phyloP scores from a whole-genome alignment of 768 basidiomycete genomes.

The Boletus rubescentipes region DNA sequence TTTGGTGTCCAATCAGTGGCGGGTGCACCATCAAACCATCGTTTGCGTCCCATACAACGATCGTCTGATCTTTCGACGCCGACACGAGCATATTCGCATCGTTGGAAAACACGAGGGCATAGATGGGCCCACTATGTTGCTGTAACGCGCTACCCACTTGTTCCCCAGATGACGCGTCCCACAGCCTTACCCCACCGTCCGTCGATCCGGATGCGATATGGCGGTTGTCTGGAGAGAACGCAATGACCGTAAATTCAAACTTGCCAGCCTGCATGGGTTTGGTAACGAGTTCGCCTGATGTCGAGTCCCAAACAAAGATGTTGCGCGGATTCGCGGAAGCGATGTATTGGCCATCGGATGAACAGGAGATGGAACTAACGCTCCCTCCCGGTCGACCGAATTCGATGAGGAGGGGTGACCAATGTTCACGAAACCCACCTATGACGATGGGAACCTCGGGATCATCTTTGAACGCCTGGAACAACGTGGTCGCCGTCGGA shows the following conservation, averaged over 20 bases:
- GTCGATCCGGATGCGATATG: constrained; percentile 26
- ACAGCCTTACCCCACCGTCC: constrained; percentile 24
- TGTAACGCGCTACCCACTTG: constrained; percentile 13
- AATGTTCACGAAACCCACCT: constrained; percentile 31
- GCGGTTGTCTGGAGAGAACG: constrained; percentile 30
- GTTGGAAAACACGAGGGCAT: constrained; percentile 30
- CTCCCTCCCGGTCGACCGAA: constrained; percentile 18
- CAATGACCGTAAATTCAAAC: constrained; percentile 16
- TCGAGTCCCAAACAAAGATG: constrained; percentile 28
- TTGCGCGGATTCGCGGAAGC: constrained; percentile 23
- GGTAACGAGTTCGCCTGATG: constrained; percentile 26
- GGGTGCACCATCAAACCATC: constrained; percentile 13
- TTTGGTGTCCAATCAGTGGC: constrained; percentile 25
- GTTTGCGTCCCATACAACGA: constrained; percentile 26
- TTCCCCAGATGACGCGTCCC: constrained; percentile 28
- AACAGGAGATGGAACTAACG: constrained; percentile 24
- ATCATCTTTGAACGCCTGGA: constrained; percentile 28
- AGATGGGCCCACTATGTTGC: constrained; percentile 23
- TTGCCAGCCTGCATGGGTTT: constrained; percentile 15
- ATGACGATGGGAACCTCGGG: constrained; percentile 20
- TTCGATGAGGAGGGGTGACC: constrained; percentile 33
- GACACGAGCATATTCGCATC: constrained; percentile 28
- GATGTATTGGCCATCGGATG: constrained; percentile 29
- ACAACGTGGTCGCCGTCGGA: constrained; percentile 26
- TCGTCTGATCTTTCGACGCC: constrained; percentile 25